Base-by-base conservation (phyloP, 2,329 filamentous ascomycete species). In the Diplodia scrobiculata region DNA sequence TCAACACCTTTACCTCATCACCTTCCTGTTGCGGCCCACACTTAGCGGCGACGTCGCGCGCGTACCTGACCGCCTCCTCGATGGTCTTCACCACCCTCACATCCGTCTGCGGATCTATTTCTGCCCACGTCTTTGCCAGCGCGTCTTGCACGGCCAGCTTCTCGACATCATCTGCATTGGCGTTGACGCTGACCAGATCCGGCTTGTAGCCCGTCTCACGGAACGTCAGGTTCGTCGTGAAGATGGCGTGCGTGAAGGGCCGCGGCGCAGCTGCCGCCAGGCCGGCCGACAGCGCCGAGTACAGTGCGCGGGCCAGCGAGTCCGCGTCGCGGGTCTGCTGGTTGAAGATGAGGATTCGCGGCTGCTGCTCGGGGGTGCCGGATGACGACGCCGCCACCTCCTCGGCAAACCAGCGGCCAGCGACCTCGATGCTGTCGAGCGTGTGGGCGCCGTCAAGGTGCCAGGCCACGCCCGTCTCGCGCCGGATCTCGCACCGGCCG, bases 381-480 rank as follows among this genome's bases (percentile, higher is more conserved):
- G 76, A 71, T 11, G 76, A 75, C 52, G 77, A 76, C 17, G 75
- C 71, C 13, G 72, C 69, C 45, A 74, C 78, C 68, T 71, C 76
- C 52, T 76, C 73, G 7, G 85, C 85, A 72, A 94, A 94, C 93
- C 93, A 97, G 70, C 82, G 82, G 2, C 87, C 91, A 11, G 90
- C 90, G 50, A 91, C 84, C 63, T 86, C 83, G 69, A 97, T 87
- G 71, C 91, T 96, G 71, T 97, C 92, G 25, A 88, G 82, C 0
- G 93, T 97, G 74, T 97, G 93, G 1, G 91, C 93, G 2, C 93
- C 92, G 72, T 97, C 93, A 17, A 97, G 86, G 70, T 89, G 87
- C 92, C 93, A 97, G 17, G 83, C 83, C 10, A 91, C 80, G 32
- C 83, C 80, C 2, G 78, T 77, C 1, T 79, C 79, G 2, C 79